Conservation (phyloP, 1,284 basidiomycete genomes). For the Polyporus tsugae region DNA sequence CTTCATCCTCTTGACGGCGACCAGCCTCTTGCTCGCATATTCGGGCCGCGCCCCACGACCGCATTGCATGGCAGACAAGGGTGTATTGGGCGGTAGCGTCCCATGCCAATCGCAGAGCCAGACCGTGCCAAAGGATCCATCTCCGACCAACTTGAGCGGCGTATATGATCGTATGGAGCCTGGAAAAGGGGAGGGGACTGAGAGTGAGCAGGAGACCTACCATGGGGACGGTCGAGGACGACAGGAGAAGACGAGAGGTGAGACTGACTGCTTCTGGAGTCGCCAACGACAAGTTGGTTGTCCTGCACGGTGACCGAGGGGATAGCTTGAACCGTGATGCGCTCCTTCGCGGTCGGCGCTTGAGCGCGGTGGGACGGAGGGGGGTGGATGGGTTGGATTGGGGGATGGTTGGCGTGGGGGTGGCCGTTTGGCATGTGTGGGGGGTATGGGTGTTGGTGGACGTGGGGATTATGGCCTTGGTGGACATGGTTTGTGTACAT, state of each 20-base stretch:
- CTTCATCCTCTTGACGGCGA: slow-evolving; percentile 99
- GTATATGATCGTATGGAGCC: slow-evolving; percentile 53
- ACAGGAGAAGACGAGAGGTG: slow-evolving; percentile 26
- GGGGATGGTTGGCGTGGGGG: slow-evolving; percentile 35
- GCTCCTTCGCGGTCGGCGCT: slow-evolving; percentile 54
- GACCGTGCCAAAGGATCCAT: slow-evolving; percentile 97
- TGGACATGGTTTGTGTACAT: slow-evolving; percentile 71
- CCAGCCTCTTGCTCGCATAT: slow-evolving; percentile 93
- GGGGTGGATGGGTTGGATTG: slow-evolving; percentile 37
- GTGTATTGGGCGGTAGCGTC: slow-evolving; percentile 87
- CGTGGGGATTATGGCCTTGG: slow-evolving; percentile 51
- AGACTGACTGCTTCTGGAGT: slow-evolving; percentile 71
- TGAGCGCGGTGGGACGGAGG: slow-evolving; percentile 36
- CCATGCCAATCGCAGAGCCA: slow-evolving; percentile 99
- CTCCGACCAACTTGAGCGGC: slow-evolving; percentile 90
- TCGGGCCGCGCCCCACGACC: slow-evolving; percentile 89
- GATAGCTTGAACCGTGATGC: slow-evolving; percentile 70
- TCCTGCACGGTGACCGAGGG: slow-evolving; percentile 76
- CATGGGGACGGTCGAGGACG: slow-evolving; percentile 23
- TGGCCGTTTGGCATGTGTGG: slow-evolving; percentile 44
- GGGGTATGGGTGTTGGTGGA: slow-evolving; percentile 39
- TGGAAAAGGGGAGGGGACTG: slow-evolving; percentile 30
- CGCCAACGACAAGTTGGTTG: slow-evolving; percentile 74
- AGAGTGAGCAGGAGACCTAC: slow-evolving; percentile 27
- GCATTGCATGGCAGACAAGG: slow-evolving; percentile 92